Percentiles rank a stretch among this genome's conserved stretches.
Conservation (phyloP, 2,329 filamentous ascomycete genomes). For the Fusarium secorum region DNA sequence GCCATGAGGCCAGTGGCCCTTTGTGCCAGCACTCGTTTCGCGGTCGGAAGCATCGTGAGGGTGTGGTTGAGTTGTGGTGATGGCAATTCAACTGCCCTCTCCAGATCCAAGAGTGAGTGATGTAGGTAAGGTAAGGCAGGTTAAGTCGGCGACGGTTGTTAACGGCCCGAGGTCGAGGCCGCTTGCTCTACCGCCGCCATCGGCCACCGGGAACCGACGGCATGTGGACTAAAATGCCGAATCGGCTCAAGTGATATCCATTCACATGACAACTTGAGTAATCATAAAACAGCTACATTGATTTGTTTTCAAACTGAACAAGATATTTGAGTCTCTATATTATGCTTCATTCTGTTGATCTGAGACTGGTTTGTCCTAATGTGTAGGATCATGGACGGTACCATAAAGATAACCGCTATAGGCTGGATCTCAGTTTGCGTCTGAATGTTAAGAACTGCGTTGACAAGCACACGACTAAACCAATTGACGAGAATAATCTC, state of each 20-base stretch:
- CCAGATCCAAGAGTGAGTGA: conserved; percentile 13
- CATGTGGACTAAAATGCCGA: conserved; percentile 34
- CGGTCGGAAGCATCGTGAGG: conserved; percentile 45
- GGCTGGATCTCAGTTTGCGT: not conserved
- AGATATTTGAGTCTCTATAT: not conserved
- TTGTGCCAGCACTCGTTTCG: conserved; percentile 42
- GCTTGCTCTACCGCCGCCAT: conserved; percentile 38
- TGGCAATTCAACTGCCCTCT: conserved; percentile 25
- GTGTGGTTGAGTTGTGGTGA: conserved; percentile 17
- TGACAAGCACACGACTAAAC: not conserved
- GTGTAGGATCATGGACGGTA: not conserved
- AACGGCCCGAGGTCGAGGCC: conserved; percentile 50
- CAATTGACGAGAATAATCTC: not conserved
- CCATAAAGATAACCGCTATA: not conserved
- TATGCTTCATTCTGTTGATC: not conserved
- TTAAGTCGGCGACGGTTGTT: conserved; percentile 46
- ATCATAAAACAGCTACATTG: not conserved
- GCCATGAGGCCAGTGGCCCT: conserved; percentile 41
- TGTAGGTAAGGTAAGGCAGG: conserved; percentile 20
- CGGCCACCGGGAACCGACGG: conserved; percentile 40
- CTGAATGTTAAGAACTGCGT: not conserved
- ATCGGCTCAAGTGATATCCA: conserved; percentile 16
- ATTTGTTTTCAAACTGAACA: not conserved
- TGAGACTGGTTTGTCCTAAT: not conserved
- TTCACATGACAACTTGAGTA: conserved; percentile 17